Conservation (phyloP, 345 rosid genomes). For the Linum lewisii region DNA sequence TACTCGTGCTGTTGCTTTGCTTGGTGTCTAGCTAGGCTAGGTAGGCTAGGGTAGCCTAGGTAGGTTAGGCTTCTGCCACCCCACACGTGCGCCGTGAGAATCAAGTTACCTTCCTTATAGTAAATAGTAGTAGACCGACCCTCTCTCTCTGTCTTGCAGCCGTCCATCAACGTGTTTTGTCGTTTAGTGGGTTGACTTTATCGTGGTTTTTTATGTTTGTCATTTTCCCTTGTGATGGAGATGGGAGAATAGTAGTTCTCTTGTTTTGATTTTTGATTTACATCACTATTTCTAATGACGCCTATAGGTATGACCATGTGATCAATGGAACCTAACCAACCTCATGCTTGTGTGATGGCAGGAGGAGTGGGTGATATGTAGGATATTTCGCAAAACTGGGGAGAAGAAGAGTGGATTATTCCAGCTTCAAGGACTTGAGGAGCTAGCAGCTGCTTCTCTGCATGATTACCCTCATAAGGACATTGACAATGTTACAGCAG, state of each 20-base stretch:
- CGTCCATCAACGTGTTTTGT: conserved; percentile 17
- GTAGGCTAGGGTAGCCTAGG: neutral
- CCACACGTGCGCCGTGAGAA: conserved; percentile 13
- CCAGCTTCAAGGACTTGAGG: conserved; percentile 29
- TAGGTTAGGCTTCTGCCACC: too few species aligned
- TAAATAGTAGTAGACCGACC: neutral
- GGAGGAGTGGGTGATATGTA: conserved; percentile 98
- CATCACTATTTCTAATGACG: neutral
- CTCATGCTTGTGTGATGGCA: conserved; percentile 15
- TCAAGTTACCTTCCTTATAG: neutral
- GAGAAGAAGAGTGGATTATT: conserved; percentile 44
- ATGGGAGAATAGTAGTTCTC: neutral
- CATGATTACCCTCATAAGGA: conserved; percentile 11
- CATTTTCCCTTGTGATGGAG: too few species aligned
- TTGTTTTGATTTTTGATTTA: neutral
- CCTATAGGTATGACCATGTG: too few species aligned
- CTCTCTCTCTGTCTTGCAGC: neutral
- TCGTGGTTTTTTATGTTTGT: neutral
- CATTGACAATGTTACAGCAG: conserved; percentile 19
- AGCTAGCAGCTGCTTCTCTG: neutral
- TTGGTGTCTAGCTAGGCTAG: neutral
- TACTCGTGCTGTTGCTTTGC: neutral
- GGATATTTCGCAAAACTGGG: conserved; percentile 64
- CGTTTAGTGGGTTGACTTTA: conserved; percentile 37
- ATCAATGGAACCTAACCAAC: neutral